A percentile compares a stretch with the other conserved stretches of the same genome.
Conservation (phyloP, 2,329 filamentous ascomycete species). For the Claviceps arundinis region DNA sequence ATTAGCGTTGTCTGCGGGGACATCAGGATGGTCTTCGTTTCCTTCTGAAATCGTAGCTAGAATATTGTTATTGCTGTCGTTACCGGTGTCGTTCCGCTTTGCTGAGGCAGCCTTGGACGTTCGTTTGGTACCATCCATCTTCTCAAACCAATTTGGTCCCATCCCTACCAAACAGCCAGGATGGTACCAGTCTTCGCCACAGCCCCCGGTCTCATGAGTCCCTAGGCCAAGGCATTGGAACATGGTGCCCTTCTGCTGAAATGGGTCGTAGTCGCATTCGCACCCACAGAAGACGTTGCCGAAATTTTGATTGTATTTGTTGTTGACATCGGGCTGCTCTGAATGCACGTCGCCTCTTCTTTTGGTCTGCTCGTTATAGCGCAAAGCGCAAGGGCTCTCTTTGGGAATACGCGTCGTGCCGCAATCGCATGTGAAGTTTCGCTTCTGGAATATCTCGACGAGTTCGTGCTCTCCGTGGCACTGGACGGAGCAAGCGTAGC, state of each 20-base stretch:
- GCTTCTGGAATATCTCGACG: constrained; percentile 91
- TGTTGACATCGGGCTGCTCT: constrained; percentile 56
- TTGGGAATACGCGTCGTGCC: constrained; percentile 69
- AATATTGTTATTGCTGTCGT: constrained; percentile 1
- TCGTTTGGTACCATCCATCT: constrained; percentile 24
- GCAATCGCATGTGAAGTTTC: constrained; percentile 93
- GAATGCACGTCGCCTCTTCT: constrained; percentile 64
- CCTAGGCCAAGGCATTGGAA: constrained; percentile 89
- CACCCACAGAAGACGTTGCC: constrained; percentile 87
- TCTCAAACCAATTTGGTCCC: constrained; percentile 58
- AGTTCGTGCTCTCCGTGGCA: constrained; percentile 92
- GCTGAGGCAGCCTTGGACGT: constrained; percentile 11
- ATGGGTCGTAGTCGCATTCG: constrained; percentile 72
- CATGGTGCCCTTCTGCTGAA: constrained; percentile 91
- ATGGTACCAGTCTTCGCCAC: constrained; percentile 97
- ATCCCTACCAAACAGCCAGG: constrained; percentile 81
- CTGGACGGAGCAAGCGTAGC: constrained; percentile 92
- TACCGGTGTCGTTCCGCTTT: constrained; percentile 4
- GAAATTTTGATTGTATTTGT: constrained; percentile 95
- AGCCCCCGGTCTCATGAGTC: constrained; percentile 67
- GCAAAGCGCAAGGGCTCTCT: constrained; percentile 61
- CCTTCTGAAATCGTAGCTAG: constrained; percentile 39
- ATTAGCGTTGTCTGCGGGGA: constrained; percentile 9
- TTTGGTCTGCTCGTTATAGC: constrained; percentile 59
- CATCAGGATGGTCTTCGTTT: constrained; percentile 20